Conservation (phyloP, 805 yeast genomes). For the Geotrichum ghanense region DNA sequence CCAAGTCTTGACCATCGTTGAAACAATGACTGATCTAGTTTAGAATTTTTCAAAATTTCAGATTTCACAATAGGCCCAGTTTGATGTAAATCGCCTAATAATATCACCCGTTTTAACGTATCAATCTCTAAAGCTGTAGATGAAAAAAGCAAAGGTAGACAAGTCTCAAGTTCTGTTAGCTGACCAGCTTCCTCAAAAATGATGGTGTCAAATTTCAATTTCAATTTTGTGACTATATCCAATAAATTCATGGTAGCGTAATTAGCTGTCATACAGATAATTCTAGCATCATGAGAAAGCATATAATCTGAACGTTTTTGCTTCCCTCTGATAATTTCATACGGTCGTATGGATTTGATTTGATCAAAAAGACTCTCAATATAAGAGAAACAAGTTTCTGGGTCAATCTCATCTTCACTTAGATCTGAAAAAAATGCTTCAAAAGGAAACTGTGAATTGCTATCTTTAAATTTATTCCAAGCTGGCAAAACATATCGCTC, state of each 20-base stretch:
- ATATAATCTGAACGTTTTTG: constrained; percentile 18
- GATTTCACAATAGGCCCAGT: constrained; percentile 18
- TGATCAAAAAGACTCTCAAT: constrained; percentile 19
- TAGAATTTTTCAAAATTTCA: constrained; percentile 9
- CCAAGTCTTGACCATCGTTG: constrained; percentile 18
- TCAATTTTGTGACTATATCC: constrained; percentile 9
- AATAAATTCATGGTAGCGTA: constrained; percentile 12
- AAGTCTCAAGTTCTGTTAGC: constrained; percentile 24
- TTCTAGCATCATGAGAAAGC: constrained; percentile 17
- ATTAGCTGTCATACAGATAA: constrained; percentile 23
- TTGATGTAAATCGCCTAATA: constrained; percentile 28
- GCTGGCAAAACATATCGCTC: constrained; percentile 16
- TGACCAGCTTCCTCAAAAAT: constrained; percentile 27
- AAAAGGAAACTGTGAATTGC: constrained; percentile 12
- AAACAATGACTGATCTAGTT: constrained; percentile 20
- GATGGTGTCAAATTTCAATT: constrained; percentile 22
- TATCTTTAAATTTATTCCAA: constrained; percentile 13
- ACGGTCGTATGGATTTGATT: constrained; percentile 20
- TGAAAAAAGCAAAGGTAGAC: constrained; percentile 16
- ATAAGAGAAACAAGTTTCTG: constrained; percentile 11
- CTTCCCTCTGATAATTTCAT: constrained; percentile 14
- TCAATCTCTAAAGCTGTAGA: constrained; percentile 4
- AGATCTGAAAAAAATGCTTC: constrained; percentile 11
- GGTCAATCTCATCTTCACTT: constrained; percentile 12
- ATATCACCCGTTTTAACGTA: constrained; percentile 20